Conservation (phyloP, 2,329 filamentous ascomycete genomes). For the Colletotrichum sp. region DNA sequence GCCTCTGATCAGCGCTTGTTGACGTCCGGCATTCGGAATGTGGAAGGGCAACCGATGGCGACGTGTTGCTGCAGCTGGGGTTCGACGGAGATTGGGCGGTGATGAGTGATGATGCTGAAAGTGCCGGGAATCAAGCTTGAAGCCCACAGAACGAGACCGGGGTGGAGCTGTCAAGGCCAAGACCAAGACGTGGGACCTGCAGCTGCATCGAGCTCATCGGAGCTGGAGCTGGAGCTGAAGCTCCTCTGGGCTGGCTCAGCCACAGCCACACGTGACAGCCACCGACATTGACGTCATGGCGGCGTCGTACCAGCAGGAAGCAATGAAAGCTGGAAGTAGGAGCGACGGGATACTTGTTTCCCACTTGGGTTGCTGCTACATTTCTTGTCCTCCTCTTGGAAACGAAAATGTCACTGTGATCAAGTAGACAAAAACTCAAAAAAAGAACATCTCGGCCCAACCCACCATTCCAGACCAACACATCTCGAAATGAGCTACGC, state of each 20-base stretch:
- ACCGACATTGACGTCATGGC: conserved; percentile 3
- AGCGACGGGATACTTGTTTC: not conserved
- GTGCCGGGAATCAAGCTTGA: not conserved
- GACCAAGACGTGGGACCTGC: not conserved
- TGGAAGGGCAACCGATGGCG: not conserved
- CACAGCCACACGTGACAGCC: not conserved
- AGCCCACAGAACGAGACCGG: not conserved
- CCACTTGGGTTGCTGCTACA: not conserved
- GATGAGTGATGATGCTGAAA: not conserved
- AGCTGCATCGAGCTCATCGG: not conserved
- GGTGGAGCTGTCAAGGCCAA: not conserved
- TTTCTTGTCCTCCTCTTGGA: not conserved
- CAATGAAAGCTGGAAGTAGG: not conserved
- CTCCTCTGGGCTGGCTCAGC: not conserved
- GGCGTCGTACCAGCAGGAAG: not conserved
- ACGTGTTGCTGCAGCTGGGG: not conserved
- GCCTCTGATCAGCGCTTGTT: not conserved
- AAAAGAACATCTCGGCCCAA: not conserved
- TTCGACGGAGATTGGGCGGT: not conserved
- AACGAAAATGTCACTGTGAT: not conserved
- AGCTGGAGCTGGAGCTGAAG: not conserved
- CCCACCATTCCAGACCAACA: not conserved
- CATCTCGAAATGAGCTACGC: conserved; percentile 23
- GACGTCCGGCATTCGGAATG: not conserved
- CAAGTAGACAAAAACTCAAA: not conserved